Percentiles rank a stretch among this genome's conserved stretches.
Conservation (phyloP, 2,329 filamentous ascomycete species). For the Cladophialophora carrionii region DNA sequence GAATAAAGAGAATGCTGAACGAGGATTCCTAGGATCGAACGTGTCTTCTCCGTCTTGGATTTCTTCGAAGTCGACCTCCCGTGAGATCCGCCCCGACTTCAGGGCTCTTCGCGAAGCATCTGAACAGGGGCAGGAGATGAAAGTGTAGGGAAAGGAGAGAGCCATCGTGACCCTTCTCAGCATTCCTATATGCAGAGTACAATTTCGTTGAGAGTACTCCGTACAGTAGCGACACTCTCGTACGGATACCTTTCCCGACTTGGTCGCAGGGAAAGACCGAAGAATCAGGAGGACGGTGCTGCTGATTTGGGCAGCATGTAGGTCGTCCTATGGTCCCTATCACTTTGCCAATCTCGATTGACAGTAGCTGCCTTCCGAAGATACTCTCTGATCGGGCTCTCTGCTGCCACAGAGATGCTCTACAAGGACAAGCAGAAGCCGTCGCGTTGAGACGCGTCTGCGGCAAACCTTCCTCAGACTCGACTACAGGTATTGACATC, state of each 20-base stretch:
- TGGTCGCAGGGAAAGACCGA: not conserved
- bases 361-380: no score
- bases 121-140: constrained; percentile 67
- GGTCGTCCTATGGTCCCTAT: no score
- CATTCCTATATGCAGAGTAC: not conserved
- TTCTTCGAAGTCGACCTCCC: constrained; percentile 43
- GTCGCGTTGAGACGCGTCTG: constrained; percentile 11
- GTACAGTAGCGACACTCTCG: not conserved
- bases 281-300: not conserved
- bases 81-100: constrained; percentile 33
- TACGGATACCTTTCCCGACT: not conserved
- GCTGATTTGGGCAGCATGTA: not conserved
- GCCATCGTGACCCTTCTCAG: constrained; percentile 50
- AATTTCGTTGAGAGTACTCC: not conserved
- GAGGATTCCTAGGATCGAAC: constrained; percentile 82
- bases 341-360: no score
- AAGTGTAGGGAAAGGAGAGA: constrained; percentile 64
- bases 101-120: constrained; percentile 33
- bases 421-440: no score
- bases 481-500: constrained; percentile 13
- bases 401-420: no score
- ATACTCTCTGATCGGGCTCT: no score
- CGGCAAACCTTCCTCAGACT: constrained; percentile 8
- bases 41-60: constrained; percentile 73
- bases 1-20: constrained; percentile 89